phyloP scores from a whole-genome alignment of 768 basidiomycete genomes.

The Pisolithus tinctorius region DNA sequence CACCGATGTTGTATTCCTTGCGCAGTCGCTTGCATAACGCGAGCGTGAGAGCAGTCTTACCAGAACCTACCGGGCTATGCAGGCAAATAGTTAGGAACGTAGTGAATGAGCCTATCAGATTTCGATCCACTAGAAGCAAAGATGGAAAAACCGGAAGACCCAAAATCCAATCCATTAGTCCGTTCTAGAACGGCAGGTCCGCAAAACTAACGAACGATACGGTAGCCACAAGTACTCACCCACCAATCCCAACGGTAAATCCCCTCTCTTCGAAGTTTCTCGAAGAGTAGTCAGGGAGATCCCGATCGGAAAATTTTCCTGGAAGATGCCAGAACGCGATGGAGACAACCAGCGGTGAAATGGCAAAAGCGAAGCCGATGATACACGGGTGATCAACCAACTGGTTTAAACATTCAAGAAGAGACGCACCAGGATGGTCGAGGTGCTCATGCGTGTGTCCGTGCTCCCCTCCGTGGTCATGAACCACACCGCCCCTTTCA shows the following conservation, averaged over 20 bases:
- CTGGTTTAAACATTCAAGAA: neutral
- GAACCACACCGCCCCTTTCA: constrained; percentile 33
- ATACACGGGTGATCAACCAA: neutral
- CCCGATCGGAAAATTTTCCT: constrained; percentile 92
- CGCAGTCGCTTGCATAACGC: constrained; percentile 81
- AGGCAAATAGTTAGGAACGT: neutral
- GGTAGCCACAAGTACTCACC: constrained; percentile 42
- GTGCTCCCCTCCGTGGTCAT: constrained; percentile 68
- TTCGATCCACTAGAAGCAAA: neutral
- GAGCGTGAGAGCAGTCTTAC: constrained; percentile 92
- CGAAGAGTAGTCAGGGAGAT: constrained; percentile 79
- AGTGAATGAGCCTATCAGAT: neutral
- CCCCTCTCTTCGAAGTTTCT: constrained; percentile 90
- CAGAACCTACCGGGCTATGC: constrained; percentile 89
- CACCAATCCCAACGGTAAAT: constrained; percentile 97
- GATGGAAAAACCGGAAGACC: neutral
- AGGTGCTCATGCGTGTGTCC: constrained; percentile 94
- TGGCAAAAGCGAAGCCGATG: neutral
- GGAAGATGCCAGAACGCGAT: neutral
- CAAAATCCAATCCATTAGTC: neutral
- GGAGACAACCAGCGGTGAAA: neutral
- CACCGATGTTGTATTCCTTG: constrained; percentile 86
- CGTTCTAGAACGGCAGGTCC: neutral
- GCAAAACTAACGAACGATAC: neutral
- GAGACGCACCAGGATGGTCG: constrained; percentile 69